Base-by-base conservation (phyloP, 2,329 filamentous ascomycete species). In the Didymella pinodella region DNA sequence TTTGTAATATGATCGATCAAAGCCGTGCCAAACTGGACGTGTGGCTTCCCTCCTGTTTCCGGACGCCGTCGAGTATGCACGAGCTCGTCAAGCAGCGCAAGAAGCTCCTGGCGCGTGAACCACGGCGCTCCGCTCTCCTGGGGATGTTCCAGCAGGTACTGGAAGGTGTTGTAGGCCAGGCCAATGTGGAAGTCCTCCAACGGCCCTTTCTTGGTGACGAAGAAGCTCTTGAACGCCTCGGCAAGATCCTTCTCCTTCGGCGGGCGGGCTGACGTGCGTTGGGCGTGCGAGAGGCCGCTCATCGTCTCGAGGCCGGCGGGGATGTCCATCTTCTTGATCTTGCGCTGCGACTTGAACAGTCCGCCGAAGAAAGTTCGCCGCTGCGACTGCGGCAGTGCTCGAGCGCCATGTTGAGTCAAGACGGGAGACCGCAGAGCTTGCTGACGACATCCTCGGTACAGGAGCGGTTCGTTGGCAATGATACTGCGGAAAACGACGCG, bases 231-330 rank as follows among this genome's bases (percentile, higher is more conserved):
- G 54, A 77, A 67, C 0, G 90, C 91, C 34, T 84, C 80, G 0
- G 86, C 77, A 2, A 97, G 80, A 32, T 90, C 86, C n/a, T 82
- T 75, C 3, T 82, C 79, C 0, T 85, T 76, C 16, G 91, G 92
- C 10, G 86, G 84, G 32, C 92, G 85, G 34, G 88, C 81, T 50
- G 85, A 83, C 55, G 90, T 84, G 50, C 85, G 82, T 65, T 88
- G 79, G 60, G 86, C 85, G 65, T 86, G 85, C 51, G 85, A 81
- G 74, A 92, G 85, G 58, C 90, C 85, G 68, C 90, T 84, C 79
- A 97, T 86, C 16, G 84, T 85, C 64, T 87, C 86, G 69, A 93
- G 85, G 52, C 92, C 93, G 0, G 86, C 90, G 69, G 88, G 90
- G 60, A 88, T 80, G 67, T 88, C 83, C 49, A 88, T 82, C 22